Evolutionary conservation across 495 filamentous ascomycete species (phyloP), one percentile per base, ranked within the genome.

Genomic region (Daldinia caldariorum): DNA sequence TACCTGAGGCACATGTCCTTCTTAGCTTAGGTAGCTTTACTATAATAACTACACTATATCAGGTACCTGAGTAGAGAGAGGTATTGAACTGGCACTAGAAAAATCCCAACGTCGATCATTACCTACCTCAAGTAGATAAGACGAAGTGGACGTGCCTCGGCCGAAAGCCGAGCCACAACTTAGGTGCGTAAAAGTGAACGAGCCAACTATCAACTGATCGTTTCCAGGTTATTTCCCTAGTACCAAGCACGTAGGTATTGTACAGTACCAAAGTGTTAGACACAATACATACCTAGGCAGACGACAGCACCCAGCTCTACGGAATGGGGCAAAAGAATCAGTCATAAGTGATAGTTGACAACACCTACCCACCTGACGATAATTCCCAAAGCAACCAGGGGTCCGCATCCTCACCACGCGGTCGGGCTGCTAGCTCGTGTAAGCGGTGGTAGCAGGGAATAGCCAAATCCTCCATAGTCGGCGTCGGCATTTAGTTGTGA

Each of bases 331-430:
- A 47, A 3, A 26, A 26, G 26, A 26, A 26, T 26, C 26, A 26
- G 26, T 26, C 26, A 26, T 26, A 26, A 26, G 26, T 26, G 26
- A 26, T 26, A 26, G 26, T 26, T 26, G 26, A 26, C 3, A 22
- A 20, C 10, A 16, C 6, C 22, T 20, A 16, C 6, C 22, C 43
- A 47, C 43, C 43, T 47, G 43, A 20, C 43, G 43, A 18, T 16
- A 47, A 16, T 22, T 18, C 9, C 9, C 43, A 6, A 26, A 26
- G 7, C 16, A 47, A 16, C 43, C 18, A 26, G 43, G 43, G 43
- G 10, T 47, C 22, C 43, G 43, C 43, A 47, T 47, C 43, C 43
- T 47, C 43, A 47, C 43, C 43, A 10, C 43, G 20, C 43, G 18
- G 43, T 47, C 18, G 43, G 43, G 43, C n/a, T n/a, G n/a, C n/a